Evolutionary conservation across 306 rosid genomes (phyloP).

Genomic region (Sphenostylis stenocarpa): DNA sequence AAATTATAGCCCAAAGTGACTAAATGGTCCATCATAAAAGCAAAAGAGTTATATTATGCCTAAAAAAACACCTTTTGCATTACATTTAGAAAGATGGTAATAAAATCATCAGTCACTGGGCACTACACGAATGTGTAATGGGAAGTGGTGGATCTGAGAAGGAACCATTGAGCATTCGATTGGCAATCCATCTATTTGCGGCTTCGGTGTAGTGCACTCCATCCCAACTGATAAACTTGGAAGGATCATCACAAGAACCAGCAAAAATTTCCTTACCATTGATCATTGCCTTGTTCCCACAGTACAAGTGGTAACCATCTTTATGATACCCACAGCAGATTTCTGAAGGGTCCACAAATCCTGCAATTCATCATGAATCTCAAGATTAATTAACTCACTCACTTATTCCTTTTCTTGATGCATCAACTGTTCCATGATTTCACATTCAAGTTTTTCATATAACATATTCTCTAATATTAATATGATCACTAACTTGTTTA

Average conservation of each 20-base stretch:
- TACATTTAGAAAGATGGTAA: neutral
- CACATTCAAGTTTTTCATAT: too few relatives aligned
- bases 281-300: constrained; percentile 52
- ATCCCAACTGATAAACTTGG: constrained; percentile 77
- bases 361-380: constrained; percentile 33
- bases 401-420: too few relatives aligned
- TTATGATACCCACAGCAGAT: constrained; percentile 87
- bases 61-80: neutral
- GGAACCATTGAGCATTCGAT: constrained; percentile 53
- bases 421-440: too few relatives aligned
- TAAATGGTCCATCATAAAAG: neutral
- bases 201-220: constrained; percentile 87
- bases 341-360: constrained; percentile 51
- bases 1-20: neutral
- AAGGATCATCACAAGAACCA: constrained; percentile 73
- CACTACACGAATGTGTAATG: constrained; percentile 50
- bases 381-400: neutral
- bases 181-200: constrained; percentile 72
- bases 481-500: too few relatives aligned
- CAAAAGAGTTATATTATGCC: neutral
- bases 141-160: constrained; percentile 63
- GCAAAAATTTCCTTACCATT: constrained; percentile 59
- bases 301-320: constrained; percentile 46
- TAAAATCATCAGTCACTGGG: neutral
- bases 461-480: too few relatives aligned